These are phyloP conservation scores for Ceratopteris richardii DNA, from an alignment of 75 land plant genomes.

Conservation along the genomic window DNA sequence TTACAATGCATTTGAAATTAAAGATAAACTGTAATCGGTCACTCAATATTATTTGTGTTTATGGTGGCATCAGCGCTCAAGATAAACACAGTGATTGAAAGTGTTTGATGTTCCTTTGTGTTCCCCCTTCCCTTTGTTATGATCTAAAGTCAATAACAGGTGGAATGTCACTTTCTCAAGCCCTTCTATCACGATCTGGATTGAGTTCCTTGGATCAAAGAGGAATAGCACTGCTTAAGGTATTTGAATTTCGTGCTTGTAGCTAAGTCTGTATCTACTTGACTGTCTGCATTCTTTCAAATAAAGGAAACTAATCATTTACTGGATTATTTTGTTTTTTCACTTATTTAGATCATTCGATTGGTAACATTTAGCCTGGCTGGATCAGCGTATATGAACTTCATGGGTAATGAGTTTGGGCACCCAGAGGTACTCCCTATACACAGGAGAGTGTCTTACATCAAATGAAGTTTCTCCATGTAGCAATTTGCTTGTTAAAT, in stretches of 20 bases:
- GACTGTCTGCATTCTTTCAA: background rate
- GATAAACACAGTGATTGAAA: too few relatives aligned
- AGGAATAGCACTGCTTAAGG: conserved; percentile 12
- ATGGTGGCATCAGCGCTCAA: too few relatives aligned
- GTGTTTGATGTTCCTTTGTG: background rate
- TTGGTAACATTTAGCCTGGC: conserved; percentile 61
- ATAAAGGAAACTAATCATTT: background rate
- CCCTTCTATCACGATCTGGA: conserved; percentile 32
- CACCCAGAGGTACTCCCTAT: conserved; percentile 62
- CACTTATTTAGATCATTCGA: conserved; percentile 64
- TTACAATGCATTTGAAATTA: too few relatives aligned
- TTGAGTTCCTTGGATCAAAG: background rate
- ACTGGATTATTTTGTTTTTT: too few relatives aligned
- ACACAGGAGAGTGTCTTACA: too few relatives aligned
- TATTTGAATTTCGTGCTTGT: background rate
- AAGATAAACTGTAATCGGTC: too few relatives aligned
- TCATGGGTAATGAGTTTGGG: conserved; percentile 99
- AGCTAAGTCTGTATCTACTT: background rate
- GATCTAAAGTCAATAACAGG: conserved; percentile 75
- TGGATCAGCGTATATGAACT: conserved; percentile 86
- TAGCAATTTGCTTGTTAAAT: conserved; percentile 2
- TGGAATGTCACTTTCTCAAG: conserved; percentile 77
- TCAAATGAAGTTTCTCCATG: background rate
- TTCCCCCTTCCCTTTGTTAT: background rate
- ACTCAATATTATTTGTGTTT: too few relatives aligned